phyloP scores from a whole-genome alignment of 1,139 yeast genomes.

The Pneumocystis jirovecii region DNA sequence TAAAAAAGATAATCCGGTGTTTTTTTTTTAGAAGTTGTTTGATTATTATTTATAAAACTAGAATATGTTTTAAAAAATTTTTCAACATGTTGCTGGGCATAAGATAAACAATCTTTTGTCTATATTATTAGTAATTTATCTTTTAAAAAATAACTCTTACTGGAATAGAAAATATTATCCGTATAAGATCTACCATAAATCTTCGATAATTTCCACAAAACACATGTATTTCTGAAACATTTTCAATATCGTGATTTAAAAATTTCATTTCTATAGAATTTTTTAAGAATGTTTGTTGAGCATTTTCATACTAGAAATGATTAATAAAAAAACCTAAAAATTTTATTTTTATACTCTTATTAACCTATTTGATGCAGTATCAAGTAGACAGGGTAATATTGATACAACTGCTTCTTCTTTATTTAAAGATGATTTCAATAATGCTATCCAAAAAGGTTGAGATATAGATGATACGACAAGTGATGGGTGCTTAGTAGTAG shows the following conservation, averaged over 20 bases:
- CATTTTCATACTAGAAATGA: conserved; percentile 41
- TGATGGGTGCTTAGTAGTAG: conserved; percentile 72
- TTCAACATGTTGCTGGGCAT: conserved; percentile 67
- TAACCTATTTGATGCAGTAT: conserved; percentile 64
- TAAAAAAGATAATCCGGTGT: conserved; percentile 64
- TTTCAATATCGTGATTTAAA: conserved; percentile 74
- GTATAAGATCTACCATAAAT: conserved; percentile 76
- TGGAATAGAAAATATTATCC: conserved; percentile 65
- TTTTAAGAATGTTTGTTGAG: conserved; percentile 44
- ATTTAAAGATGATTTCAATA: conserved; percentile 34
- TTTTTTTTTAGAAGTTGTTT: conserved; percentile 24
- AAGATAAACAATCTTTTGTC: conserved; percentile 65
- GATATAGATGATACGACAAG: conserved; percentile 83
- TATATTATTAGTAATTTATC: conserved; percentile 20
- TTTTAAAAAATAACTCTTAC: neutral
- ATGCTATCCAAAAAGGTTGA: conserved; percentile 86
- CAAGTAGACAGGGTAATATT: conserved; percentile 52
- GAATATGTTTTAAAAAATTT: conserved; percentile 34
- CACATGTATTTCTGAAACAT: conserved; percentile 61
- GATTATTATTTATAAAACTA: neutral
- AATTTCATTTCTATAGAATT: conserved; percentile 30
- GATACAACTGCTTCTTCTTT: conserved; percentile 20
- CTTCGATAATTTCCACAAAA: conserved; percentile 71
- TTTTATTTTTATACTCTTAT: conserved; percentile 20
- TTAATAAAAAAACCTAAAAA: neutral